Evolutionary conservation across 2,329 filamentous ascomycete genomes (phyloP), one percentile per base, ranked within the genome.

Genomic region (Apiospora arundinis): DNA sequence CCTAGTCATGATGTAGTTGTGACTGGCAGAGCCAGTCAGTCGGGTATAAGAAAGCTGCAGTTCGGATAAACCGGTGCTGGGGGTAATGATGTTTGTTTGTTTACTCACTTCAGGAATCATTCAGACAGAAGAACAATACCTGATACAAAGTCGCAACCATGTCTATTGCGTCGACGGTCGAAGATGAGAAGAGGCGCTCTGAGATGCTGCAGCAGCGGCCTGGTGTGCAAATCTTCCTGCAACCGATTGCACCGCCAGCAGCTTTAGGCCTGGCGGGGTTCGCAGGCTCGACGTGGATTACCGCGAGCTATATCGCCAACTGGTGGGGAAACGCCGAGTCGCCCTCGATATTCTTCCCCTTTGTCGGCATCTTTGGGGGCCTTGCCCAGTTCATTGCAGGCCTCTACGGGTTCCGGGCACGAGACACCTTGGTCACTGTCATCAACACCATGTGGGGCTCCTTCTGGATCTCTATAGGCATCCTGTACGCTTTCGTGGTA

Each of bases 321-420:
- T 75, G 74, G 72, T 78, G 74, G 74, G 76, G 75, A 45, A 75
- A 70, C 21, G 65, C 67, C 5, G 70, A 74, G 2, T 76, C 74
- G 14, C 76, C 77, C 0, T 72, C 71, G 7, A 74, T 78, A n/a
- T 77, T 77, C 73, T 78, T 79, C 67, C 77, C 77, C 2, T 79
- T 78, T 52, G 73, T 79, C 7, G 73, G 67, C 9, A 74, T 78
- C 14, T 78, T 74, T 40, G 77, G 77, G 7, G 77, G 77, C 3
- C 73, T 78, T 14, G 75, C 73, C n/a, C 77, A 79, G 67, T 78
- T 79, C 73, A 76, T 78, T 28, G 76, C 77, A 8, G 76, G 75
- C 1, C 25, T 79, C 3, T 72, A 71, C 25, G 77, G 76, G 4
- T 75, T 70, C 65, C 66, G 60, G 46, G 68, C 72, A 5, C 63